Evolutionary conservation across 2,329 filamentous ascomycete genomes (phyloP).

Genomic region (Metarhizium brunneum): DNA sequence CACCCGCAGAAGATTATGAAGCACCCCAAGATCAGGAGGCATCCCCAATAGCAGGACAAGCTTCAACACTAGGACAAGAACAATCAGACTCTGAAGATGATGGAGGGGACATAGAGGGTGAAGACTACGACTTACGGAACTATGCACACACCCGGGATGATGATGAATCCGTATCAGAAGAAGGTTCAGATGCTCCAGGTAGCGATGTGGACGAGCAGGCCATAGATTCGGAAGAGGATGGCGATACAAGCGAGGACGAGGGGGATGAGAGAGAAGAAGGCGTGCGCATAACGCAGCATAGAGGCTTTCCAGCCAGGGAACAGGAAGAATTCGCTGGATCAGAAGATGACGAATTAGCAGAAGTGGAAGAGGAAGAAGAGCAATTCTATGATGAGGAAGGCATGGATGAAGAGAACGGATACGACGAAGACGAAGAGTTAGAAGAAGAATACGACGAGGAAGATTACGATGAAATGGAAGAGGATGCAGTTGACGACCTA

Average conservation of each 20-base stretch:
- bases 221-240: constrained; percentile 18
- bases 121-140: constrained; percentile 25
- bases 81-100: constrained; percentile 10
- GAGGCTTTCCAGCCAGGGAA: not conserved
- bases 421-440: constrained; percentile 6
- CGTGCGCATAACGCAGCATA: not conserved
- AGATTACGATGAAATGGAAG: constrained; percentile 2
- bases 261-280: not conserved
- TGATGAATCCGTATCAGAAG: constrained; percentile 14
- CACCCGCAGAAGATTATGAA: not conserved
- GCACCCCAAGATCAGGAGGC: not conserved
- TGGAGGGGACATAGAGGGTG: constrained; percentile 19
- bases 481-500: constrained; percentile 1
- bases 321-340: not conserved
- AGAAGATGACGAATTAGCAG: constrained; percentile 20
- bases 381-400: constrained; percentile 23
- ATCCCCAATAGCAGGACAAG: not conserved
- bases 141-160: constrained; percentile 23
- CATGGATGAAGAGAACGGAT: not conserved
- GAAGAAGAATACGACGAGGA: constrained; percentile 2
- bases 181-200: constrained; percentile 6
- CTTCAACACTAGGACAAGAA: constrained; percentile 10
- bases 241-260: constrained; percentile 2
- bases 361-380: constrained; percentile 11
- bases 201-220: constrained; percentile 11